Evolutionary conservation across 148 eudicot species (phyloP).

Genomic region (Vaccinium corymbosum): DNA sequence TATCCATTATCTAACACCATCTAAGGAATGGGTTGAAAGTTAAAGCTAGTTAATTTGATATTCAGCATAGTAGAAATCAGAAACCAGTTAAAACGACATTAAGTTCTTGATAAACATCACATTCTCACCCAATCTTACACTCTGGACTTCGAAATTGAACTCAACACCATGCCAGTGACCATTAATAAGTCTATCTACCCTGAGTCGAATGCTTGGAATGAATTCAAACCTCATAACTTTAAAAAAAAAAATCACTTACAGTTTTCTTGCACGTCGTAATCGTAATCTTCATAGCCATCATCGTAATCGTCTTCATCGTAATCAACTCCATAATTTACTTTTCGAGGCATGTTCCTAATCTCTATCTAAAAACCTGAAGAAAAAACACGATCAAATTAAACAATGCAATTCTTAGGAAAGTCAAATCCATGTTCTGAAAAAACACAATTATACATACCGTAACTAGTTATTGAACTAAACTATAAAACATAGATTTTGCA

Average conservation of each 20-base stretch:
- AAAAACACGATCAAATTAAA: not conserved
- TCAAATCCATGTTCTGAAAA: not conserved
- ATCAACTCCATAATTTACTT: slow-evolving; percentile 56
- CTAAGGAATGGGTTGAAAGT: not conserved
- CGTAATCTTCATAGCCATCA: slow-evolving; percentile 49
- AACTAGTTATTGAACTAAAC: not conserved
- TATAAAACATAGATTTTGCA: not conserved
- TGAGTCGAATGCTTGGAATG: not conserved
- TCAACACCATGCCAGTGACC: not conserved
- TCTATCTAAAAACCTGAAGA: not conserved
- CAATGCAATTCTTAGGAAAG: not conserved
- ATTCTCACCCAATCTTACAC: not conserved
- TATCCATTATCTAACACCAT: not conserved
- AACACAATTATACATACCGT: not conserved
- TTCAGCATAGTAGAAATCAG: not conserved
- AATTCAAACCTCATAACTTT: not conserved
- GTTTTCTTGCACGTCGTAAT: slow-evolving; percentile 27
- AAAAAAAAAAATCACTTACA: slow-evolving; percentile 36
- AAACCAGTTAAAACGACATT: not conserved
- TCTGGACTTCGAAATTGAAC: not conserved
- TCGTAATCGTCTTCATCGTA: slow-evolving; percentile 46
- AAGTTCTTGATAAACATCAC: not conserved
- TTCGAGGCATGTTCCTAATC: slow-evolving; percentile 66
- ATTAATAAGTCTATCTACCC: not conserved
- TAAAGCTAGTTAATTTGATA: not conserved